Conservation (phyloP, 1,139 yeast genomes). For the Arxiozyma slooffiae region DNA sequence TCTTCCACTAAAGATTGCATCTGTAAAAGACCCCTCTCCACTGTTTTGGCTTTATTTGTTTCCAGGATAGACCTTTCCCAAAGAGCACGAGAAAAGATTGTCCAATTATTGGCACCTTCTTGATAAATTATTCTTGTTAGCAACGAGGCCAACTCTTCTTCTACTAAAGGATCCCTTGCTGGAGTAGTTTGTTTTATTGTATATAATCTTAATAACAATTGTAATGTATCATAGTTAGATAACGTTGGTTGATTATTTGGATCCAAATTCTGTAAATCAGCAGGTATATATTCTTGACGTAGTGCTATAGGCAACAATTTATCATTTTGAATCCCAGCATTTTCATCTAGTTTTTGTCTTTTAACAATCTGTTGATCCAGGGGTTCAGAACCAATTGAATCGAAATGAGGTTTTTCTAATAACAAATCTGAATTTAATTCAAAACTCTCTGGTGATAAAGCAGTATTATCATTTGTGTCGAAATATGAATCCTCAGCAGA, state of each 20-base stretch:
- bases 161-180: constrained; percentile 55
- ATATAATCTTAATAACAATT: constrained; percentile 58
- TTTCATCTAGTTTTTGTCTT: constrained; percentile 30
- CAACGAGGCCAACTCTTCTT: constrained; percentile 72
- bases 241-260: constrained; percentile 77
- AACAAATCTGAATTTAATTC: constrained; percentile 68
- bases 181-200: constrained; percentile 66
- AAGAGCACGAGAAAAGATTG: constrained; percentile 68
- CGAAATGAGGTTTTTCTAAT: constrained; percentile 64
- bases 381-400: constrained; percentile 45
- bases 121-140: constrained; percentile 59
- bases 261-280: constrained; percentile 46
- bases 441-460: constrained; percentile 42
- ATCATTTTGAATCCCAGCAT: constrained; percentile 28
- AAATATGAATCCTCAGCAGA: constrained; percentile 23
- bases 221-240: constrained; percentile 59
- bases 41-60: constrained; percentile 69
- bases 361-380: constrained; percentile 33
- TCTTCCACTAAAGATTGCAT: constrained; percentile 90
- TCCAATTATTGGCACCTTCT: constrained; percentile 42
- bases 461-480: constrained; percentile 2
- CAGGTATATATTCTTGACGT: constrained; percentile 55
- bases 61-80: constrained; percentile 89
- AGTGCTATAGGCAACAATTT: constrained; percentile 51
- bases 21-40: constrained; percentile 89